Evolutionary conservation across 2,329 filamentous ascomycete genomes (phyloP), one percentile per base, ranked within the genome.

Genomic region (Beauveria medogensis): DNA sequence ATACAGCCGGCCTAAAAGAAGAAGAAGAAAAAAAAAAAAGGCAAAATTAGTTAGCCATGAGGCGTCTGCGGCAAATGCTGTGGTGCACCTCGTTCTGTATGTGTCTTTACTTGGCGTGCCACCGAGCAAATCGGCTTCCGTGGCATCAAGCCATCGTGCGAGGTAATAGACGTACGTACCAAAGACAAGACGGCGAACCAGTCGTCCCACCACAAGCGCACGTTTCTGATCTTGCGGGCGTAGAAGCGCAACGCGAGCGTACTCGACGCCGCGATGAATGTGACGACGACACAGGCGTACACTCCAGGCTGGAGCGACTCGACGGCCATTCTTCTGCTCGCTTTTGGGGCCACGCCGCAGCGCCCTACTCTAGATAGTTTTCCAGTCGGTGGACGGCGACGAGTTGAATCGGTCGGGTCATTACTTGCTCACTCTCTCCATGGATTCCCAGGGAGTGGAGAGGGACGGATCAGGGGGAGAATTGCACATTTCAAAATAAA

Each of bases 191-290:
- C 40, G 4, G 63, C 63, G 16, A 64, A 55, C 41, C 56, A 62
- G 51, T 64, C 63, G 37, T 64, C 63, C 61, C 62, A 63, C 61
- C 62, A 64, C 8, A 62, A 41, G 14, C 9, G 37, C 37, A 60
- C 28, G 22, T 47, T 51, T 24, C 62, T 64, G 10, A 62, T 43
- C 7, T 30, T 53, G 16, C 63, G 58, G 14, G 63, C 63, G 41
- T 64, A 63, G 34, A 63, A 63, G 20, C 63, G 63, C 30, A 64
- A 30, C 4, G 9, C 46, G 43, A 64, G 52, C n/a, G 59, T 48
- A 10, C 53, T 26, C 16, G 54, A 22, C 6, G 63, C 37, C 2
- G 53, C 44, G 20, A 61, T 10, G 3, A 63, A 43, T 2, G 54
- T 53, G 30, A 30, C n/a, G 20, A 64, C 14, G 34, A 63, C 43